phyloP scores from a whole-genome alignment of 306 rosid species.

The Oemleria cerasiformis region DNA sequence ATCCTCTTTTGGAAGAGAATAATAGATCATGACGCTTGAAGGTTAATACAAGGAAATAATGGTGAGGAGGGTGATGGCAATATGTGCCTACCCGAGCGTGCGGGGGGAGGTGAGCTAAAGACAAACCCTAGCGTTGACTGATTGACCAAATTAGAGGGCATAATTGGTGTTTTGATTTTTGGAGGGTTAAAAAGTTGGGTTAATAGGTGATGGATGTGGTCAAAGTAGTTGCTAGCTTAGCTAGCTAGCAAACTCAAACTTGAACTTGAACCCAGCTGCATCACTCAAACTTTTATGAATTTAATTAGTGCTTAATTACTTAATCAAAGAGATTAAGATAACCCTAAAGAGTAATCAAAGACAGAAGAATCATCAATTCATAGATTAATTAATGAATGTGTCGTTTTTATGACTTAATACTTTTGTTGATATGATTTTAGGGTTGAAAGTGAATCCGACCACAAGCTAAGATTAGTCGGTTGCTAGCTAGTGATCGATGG shows the following conservation, averaged over 20 bases:
- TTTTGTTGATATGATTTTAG: constrained; percentile 29
- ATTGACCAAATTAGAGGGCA: constrained; percentile 26
- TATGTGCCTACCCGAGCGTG: constrained; percentile 61
- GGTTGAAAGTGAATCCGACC: constrained; percentile 30
- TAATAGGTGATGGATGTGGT: constrained; percentile 23
- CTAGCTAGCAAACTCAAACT: no score
- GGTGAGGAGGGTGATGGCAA: constrained; percentile 38
- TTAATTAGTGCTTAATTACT: constrained; percentile 8
- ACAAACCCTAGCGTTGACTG: constrained; percentile 27
- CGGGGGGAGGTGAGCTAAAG: constrained; percentile 5
- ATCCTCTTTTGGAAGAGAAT: background rate
- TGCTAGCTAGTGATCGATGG: no score
- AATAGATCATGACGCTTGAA: constrained; percentile 1
- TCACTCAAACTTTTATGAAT: constrained; percentile 19
- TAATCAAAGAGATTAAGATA: constrained; percentile 13
- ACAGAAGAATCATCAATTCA: background rate
- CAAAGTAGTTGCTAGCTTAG: constrained; percentile 31
- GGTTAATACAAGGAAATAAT: constrained; percentile 4
- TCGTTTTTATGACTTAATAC: constrained; percentile 3
- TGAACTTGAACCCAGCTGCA: constrained; percentile 23
- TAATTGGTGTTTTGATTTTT: background rate
- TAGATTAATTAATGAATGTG: constrained; percentile 7
- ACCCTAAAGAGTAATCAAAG: background rate
- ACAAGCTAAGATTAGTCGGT: constrained; percentile 33
- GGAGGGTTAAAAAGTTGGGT: constrained; percentile 40